These are phyloP conservation scores for Aspergillus aculeatinus DNA, from an alignment of 2,329 filamentous ascomycete genomes.

Conservation along the genomic window DNA sequence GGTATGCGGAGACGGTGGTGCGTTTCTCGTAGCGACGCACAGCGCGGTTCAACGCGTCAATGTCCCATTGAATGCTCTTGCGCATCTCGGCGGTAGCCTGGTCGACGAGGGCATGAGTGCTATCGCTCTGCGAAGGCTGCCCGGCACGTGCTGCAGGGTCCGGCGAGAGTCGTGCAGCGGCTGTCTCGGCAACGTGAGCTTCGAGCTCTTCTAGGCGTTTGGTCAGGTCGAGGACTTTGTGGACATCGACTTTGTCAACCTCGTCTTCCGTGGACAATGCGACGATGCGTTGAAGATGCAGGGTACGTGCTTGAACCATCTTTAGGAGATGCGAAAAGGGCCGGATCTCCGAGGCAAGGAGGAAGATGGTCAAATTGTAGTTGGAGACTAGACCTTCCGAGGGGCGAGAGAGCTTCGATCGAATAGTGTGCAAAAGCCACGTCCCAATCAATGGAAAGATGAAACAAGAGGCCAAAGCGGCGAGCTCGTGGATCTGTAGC, in stretches of 20 bases:
- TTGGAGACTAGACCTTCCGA: slow-evolving; percentile 87
- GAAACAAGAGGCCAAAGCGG: slow-evolving; percentile 77
- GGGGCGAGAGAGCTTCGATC: slow-evolving; percentile 75
- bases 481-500: slow-evolving; percentile 70
- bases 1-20: slow-evolving; percentile 69
- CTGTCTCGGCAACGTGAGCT: slow-evolving; percentile 49
- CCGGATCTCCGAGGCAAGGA: slow-evolving; percentile 80
- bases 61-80: slow-evolving; percentile 70
- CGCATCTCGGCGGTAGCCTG: slow-evolving; percentile 57
- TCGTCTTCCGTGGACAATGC: slow-evolving; percentile 33
- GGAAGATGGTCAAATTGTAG: slow-evolving; percentile 88
- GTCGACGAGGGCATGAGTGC: slow-evolving; percentile 42
- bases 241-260: slow-evolving; percentile 25
- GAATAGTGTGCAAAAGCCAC: slow-evolving; percentile 77
- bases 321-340: slow-evolving; percentile 79
- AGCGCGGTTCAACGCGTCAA: slow-evolving; percentile 84
- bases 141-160: neutral
- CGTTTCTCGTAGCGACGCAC: slow-evolving; percentile 91
- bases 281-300: slow-evolving; percentile 77
- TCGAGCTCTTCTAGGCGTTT: slow-evolving; percentile 71
- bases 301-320: slow-evolving; percentile 73
- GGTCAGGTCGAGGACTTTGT: slow-evolving; percentile 56
- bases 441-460: slow-evolving; percentile 74
- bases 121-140: slow-evolving; percentile 29
- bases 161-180: slow-evolving; percentile 24